Conservation (phyloP, 768 basidiomycete genomes). For the Clathrus columnatus region DNA sequence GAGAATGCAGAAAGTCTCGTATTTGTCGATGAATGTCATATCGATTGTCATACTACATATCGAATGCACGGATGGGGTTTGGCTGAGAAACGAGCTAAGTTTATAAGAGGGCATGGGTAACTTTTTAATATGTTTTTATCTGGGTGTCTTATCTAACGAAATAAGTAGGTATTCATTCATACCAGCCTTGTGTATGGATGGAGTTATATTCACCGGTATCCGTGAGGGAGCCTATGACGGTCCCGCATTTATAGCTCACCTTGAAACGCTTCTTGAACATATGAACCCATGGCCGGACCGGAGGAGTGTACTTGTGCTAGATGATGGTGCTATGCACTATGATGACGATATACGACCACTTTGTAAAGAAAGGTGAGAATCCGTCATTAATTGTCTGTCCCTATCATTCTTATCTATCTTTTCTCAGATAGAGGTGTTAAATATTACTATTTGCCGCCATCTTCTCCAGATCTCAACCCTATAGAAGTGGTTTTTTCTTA, state of each 20-base stretch:
- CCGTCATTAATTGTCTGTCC: background rate
- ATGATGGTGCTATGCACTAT: slow-evolving; percentile 15
- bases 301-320: slow-evolving; percentile 12
- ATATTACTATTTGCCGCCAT: slow-evolving; percentile 21
- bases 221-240: slow-evolving; percentile 6
- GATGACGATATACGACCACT: background rate
- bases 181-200: slow-evolving; percentile 11
- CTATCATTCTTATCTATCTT: background rate
- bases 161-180: slow-evolving; percentile 14
- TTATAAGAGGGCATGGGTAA: slow-evolving; percentile 4
- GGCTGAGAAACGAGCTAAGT: background rate
- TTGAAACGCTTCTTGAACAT: slow-evolving; percentile 5
- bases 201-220: slow-evolving; percentile 4
- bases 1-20: background rate
- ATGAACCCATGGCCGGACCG: slow-evolving; percentile 11
- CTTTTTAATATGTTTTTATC: background rate
- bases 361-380: background rate
- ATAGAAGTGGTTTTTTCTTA: slow-evolving; percentile 24
- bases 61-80: background rate
- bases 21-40: background rate
- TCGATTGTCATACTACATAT: background rate
- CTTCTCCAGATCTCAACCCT: slow-evolving; percentile 25
- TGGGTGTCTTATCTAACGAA: too few relatives aligned
- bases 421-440: background rate
- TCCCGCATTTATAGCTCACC: slow-evolving; percentile 6